Evolutionary conservation across 176 grass and related monocot species (phyloP), one percentile per base, ranked within the genome.

Genomic region (Chrysopogon serrulatus): DNA sequence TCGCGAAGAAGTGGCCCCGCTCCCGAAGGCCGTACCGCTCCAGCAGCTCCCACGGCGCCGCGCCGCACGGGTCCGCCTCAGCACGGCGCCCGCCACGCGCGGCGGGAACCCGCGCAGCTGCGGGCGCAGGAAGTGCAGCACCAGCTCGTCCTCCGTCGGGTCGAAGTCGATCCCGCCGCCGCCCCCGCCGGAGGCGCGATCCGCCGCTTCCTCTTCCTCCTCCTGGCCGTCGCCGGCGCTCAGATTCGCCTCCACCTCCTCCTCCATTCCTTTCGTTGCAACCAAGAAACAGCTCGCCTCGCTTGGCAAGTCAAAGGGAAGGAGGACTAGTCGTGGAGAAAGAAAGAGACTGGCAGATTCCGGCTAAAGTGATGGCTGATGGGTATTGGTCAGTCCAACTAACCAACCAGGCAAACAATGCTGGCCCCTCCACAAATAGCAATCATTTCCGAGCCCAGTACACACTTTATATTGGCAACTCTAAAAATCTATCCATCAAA

Each of bases 11-110:
- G 79, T 73, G 85, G 15, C 83, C 83, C 8, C 26, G 53, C 2
- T 71, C 88, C 23, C 44, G 72, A 2, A 41, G 23, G 2, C 84
- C 84, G 79, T 87, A 64, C 9, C 79, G 47, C 36, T 9, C 79
- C 35, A 90, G 74, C 6, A 90, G 79, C 7, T 90, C 88, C 84
- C 84, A 83, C 37, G 88, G 88, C 17, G 79, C 37, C n/a, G 30
- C 28, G 79, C 37, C 79, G 79, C 30, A 83, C 5, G 79, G 84
- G 59, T 86, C 79, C 31, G 79, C 67, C 79, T 90, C 79, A 77
- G 64, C 64, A 89, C 88, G 26, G 78, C 83, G 4, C 83, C 88
- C 2, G 78, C 51, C 71, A 82, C 78, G 19, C 88, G 88, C 49
- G 88, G 83, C 62, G 37, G 32, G 64, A 89, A 71, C 53, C 88